Conservation (phyloP, 2,329 filamentous ascomycete genomes). For the Aspergillus sp. region DNA sequence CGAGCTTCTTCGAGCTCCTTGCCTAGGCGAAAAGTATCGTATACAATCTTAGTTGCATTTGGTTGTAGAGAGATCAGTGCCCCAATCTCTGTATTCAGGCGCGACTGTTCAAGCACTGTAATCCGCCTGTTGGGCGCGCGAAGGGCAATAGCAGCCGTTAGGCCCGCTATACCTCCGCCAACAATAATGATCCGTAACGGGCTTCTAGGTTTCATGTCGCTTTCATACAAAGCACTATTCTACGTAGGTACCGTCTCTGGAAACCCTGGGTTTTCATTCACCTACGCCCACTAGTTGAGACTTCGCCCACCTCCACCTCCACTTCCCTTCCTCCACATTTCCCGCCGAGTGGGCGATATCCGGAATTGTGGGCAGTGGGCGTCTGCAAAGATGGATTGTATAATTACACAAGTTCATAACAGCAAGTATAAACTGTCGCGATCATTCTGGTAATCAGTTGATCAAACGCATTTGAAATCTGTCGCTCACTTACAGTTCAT, state of each 20-base stretch:
- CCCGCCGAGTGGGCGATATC: neutral
- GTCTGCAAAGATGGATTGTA: neutral
- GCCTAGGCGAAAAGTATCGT: slow-evolving; percentile 2
- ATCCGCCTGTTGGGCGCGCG: slow-evolving; percentile 22
- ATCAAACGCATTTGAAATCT: too few relatives aligned
- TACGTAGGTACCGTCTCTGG: neutral
- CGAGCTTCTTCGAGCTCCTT: slow-evolving; percentile 1
- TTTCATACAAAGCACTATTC: too few relatives aligned
- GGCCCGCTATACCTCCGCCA: slow-evolving; percentile 42
- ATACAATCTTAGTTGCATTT: slow-evolving; percentile 28
- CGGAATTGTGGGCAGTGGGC: slow-evolving; percentile 1
- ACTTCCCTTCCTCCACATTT: neutral
- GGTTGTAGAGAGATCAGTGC: slow-evolving; percentile 50
- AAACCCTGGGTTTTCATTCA: neutral
- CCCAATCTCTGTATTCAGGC: slow-evolving; percentile 43
- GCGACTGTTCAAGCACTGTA: slow-evolving; percentile 26
- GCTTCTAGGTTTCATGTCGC: neutral
- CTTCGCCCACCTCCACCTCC: neutral
- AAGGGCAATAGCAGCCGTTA: slow-evolving; percentile 35
- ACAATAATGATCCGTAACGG: slow-evolving; percentile 52
- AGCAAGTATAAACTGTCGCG: neutral
- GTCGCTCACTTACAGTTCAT: neutral
- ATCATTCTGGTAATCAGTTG: too few relatives aligned
- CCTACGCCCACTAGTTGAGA: neutral
- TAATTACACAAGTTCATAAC: neutral